These are phyloP conservation scores for Dendrothele bispora DNA, from an alignment of 768 basidiomycete genomes.

Conservation along the genomic window DNA sequence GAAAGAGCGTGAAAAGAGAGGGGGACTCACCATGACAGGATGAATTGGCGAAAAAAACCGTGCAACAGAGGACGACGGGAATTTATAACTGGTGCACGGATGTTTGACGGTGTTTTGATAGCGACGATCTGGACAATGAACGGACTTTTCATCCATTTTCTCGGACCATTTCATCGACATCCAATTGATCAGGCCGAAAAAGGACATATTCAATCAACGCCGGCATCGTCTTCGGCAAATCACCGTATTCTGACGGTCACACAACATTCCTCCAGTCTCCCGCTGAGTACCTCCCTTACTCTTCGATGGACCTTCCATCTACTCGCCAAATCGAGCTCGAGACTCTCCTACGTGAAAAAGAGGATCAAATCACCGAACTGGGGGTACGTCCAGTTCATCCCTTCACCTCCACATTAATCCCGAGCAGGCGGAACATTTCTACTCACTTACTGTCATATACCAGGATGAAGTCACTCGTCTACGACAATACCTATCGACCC, in stretches of 20 bases:
- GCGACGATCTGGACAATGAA: neutral
- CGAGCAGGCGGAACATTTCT: neutral
- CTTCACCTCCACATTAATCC: constrained; percentile 2
- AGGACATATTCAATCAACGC: neutral
- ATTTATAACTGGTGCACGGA: neutral
- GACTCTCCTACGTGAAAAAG: constrained; percentile 70
- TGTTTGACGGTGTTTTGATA: neutral
- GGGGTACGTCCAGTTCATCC: constrained; percentile 49
- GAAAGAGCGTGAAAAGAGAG: constrained; percentile 13
- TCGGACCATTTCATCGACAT: neutral
- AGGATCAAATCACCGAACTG: constrained; percentile 69
- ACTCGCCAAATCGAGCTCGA: constrained; percentile 82
- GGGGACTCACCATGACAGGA: neutral
- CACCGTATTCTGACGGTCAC: neutral
- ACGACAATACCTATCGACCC: constrained; percentile 61
- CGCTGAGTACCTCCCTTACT: no score
- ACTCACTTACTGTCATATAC: constrained; percentile 18
- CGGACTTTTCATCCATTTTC: neutral
- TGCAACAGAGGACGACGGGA: neutral
- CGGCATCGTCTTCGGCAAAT: no score
- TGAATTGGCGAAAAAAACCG: constrained; percentile 1
- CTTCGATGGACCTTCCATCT: constrained; percentile 78
- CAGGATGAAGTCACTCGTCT: constrained; percentile 76
- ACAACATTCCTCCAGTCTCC: no score
- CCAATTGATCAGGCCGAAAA: neutral